Evolutionary conservation across 78 protist genomes (phyloP), one percentile per base, ranked within the genome.

Genomic region (Dictyostelium intermedium): DNA sequence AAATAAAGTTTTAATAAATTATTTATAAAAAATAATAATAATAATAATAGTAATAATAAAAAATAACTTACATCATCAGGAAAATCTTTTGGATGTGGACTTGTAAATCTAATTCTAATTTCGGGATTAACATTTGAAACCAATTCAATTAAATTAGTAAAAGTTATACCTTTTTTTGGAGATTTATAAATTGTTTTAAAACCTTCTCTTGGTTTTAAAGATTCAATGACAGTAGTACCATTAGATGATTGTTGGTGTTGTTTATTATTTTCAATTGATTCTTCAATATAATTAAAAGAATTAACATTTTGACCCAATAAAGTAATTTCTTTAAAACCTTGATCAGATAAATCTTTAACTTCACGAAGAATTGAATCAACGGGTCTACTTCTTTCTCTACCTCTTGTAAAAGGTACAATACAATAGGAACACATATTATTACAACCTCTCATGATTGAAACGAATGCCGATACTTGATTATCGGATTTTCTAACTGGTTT

Each of bases 391-490:
- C 99, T 69, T 91, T 98, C 99, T 8, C 99, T 63, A 11, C 99
- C 99, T 9, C 99, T 81, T 23, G 99, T 98, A 83, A 97, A 97
- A 32, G 99, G 99, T 23, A 98, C 99, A 2, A 98, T 97, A 70
- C 99, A 98, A 91, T 87, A 98, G 32, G 96, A 61, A 92, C 99
- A 98, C 99, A 98, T 98, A 95, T 98, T 98, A 91, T 97, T 96
- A 92, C 98, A 97, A 14, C 99, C 99, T 39, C 99, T 93, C 87
- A 85, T 92, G 32, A 92, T 91, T 20, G 84, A 84, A 16, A 96
- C 97, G 18, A 47, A 96, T 1, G 98, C 98, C 7, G 95, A 72
- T 2, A 87, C 60, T 25, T 30, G 66, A 84, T 95, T 86, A 37
- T 41, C 27, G 61, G 43, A 39, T 11, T 25, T 30, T 20, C 99